Conservation (phyloP, 306 rosid species). For the Casuarina glauca region DNA sequence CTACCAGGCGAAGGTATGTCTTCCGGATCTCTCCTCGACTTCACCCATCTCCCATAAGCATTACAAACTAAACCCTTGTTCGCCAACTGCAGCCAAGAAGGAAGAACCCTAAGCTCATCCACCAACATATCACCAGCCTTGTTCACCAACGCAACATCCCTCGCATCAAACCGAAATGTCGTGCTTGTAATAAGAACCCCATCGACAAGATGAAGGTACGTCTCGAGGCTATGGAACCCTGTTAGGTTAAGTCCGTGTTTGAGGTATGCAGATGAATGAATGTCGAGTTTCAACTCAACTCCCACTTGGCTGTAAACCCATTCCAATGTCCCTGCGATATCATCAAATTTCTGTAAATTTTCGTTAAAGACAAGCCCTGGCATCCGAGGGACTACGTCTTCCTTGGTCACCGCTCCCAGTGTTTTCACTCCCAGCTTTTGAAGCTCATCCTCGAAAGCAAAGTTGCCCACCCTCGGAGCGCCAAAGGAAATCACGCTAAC, state of each 20-base stretch:
- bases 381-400: slow-evolving; percentile 58
- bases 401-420: slow-evolving; percentile 44
- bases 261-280: slow-evolving; percentile 52
- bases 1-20: slow-evolving; percentile 61
- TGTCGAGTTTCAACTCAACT: slow-evolving; percentile 48
- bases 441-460: slow-evolving; percentile 55
- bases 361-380: slow-evolving; percentile 62
- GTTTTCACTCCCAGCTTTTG: slow-evolving; percentile 44
- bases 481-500: slow-evolving; percentile 65
- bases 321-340: slow-evolving; percentile 39
- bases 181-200: slow-evolving; percentile 38
- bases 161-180: slow-evolving; percentile 45
- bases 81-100: slow-evolving; percentile 60
- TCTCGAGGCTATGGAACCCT: slow-evolving; percentile 62
- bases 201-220: slow-evolving; percentile 70
- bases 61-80: slow-evolving; percentile 65
- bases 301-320: slow-evolving; percentile 70
- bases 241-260: slow-evolving; percentile 41
- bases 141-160: slow-evolving; percentile 69
- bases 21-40: slow-evolving; percentile 56
- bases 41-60: slow-evolving; percentile 74
- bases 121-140: slow-evolving; percentile 62
- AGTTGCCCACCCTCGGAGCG: slow-evolving; percentile 72
- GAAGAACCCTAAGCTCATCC: slow-evolving; percentile 59
- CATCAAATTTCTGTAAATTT: slow-evolving; percentile 41